A percentile compares a stretch with the other conserved stretches of the same genome.
Conservation (phyloP, 2,329 filamentous ascomycete genomes). For the Teratosphaeria zuluensis region DNA sequence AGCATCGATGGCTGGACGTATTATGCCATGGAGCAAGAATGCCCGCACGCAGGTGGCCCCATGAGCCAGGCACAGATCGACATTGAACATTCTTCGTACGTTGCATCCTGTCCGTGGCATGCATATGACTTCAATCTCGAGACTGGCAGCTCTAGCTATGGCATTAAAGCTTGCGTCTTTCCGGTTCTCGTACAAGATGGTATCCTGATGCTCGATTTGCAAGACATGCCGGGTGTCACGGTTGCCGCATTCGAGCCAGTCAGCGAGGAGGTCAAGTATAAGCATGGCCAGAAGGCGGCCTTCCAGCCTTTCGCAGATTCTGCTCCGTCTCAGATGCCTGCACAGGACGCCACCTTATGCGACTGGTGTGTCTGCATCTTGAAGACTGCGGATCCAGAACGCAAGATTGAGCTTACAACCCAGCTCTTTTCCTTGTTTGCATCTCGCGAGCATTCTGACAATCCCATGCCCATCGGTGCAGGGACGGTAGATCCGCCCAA, state of each 20-base stretch:
- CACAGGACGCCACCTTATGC: slow-evolving; percentile 6
- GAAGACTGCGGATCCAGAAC: slow-evolving; percentile 7
- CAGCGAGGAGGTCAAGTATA: slow-evolving; percentile 9
- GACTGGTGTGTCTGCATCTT: slow-evolving; percentile 10
- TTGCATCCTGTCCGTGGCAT: slow-evolving; percentile 10
- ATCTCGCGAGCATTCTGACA: slow-evolving; percentile 3
- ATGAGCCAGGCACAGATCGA: slow-evolving; percentile 9
- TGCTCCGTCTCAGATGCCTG: not conserved
- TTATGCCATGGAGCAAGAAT: slow-evolving; percentile 9
- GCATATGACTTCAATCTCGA: slow-evolving; percentile 9
- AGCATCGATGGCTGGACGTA: slow-evolving; percentile 7
- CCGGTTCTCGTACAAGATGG: slow-evolving; percentile 1
- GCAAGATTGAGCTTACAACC: slow-evolving; percentile 8
- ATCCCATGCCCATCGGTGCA: slow-evolving; percentile 8
- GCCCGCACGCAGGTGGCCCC: slow-evolving; percentile 8
- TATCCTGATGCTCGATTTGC: not conserved
- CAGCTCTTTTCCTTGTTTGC: slow-evolving; percentile 7
- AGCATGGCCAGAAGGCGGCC: slow-evolving; percentile 3
- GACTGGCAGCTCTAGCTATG: slow-evolving; percentile 8
- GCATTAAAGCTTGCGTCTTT: slow-evolving; percentile 7
- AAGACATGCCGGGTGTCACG: not conserved
- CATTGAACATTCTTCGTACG: slow-evolving; percentile 8
- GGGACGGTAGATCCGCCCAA: slow-evolving; percentile 4
- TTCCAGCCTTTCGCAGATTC: not conserved
- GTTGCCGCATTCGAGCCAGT: slow-evolving; percentile 3